phyloP scores from a whole-genome alignment of 495 filamentous ascomycete species.

The Jackrogersella minutella region DNA sequence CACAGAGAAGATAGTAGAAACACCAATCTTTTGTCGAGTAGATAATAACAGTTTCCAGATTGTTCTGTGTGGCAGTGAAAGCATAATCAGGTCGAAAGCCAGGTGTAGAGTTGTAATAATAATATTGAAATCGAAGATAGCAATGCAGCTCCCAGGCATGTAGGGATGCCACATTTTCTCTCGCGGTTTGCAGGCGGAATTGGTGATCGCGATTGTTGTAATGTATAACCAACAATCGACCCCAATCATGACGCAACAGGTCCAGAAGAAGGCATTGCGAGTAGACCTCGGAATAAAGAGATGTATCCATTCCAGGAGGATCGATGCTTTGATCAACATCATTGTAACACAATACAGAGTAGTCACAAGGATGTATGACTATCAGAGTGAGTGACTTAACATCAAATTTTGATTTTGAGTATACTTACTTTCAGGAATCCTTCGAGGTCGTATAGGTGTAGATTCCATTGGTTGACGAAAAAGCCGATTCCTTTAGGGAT shows the following conservation, averaged over 20 bases:
- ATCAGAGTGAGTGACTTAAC: neutral
- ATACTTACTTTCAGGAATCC: neutral
- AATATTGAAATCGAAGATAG: neutral
- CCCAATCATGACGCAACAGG: neutral
- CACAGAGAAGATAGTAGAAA: neutral
- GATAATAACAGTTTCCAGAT: neutral
- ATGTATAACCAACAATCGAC: neutral
- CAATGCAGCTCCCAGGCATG: neutral
- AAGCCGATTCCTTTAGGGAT: neutral
- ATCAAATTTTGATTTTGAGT: neutral
- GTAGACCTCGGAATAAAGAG: neutral
- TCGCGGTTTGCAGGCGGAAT: neutral
- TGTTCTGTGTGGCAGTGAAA: neutral
- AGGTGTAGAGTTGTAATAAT: neutral
- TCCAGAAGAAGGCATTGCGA: constrained; percentile 2
- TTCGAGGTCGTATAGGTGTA: neutral
- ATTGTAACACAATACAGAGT: neutral
- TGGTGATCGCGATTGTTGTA: neutral
- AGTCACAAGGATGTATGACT: neutral
- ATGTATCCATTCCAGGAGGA: neutral
- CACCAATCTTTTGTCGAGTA: neutral
- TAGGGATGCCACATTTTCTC: neutral
- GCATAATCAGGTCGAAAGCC: neutral
- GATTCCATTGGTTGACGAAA: neutral
- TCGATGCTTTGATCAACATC: neutral